Base-by-base conservation (phyloP, 306 rosid species). In the Fragaria iinumae region DNA sequence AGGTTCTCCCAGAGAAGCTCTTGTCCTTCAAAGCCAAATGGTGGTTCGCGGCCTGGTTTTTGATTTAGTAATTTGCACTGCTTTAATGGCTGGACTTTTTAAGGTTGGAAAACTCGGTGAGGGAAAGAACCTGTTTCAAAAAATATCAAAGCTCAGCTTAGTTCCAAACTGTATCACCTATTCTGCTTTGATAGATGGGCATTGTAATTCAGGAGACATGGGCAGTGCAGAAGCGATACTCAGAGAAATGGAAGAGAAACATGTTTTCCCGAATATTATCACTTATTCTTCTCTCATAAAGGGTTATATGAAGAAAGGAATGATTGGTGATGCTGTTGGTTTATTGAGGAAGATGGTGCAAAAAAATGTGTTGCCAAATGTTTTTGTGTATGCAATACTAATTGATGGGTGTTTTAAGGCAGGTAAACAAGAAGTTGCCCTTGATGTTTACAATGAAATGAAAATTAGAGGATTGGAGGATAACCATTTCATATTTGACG, bases 231-330 rank as follows among this genome's bases (percentile, higher is more conserved):
- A 89, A 76, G 77, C 74, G 44, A 60, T 89, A 65, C 83, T 90
- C 67, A 77, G 75, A 72, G 83, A 83, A 76, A 92, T 95, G 96
- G 91, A 86, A 78, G 77, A 89, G 79, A 82, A 80, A 39, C 71
- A 76, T 57, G 67, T 87, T 82, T 72, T 79, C 67, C 99, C 99
- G 49, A 92, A 87, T 80, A 83, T 80, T 70, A 44, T 89, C 78
- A 90, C 91, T 45, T 92, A 86, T 86, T 87, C 97, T 71, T 88
- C 97, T 67, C 80, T 95, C 65, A 84, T 95, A 60, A 88, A 86
- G 77, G 97, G 97, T 59, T 89, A 87, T 77, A 79, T 81, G 72
- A 95, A 92, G 90, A 87, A 85, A 79, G 96, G 97, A 76, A 86
- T 89, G 97, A 85, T 92, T 72, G 34, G 64, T 78, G 87, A 88